Conservation (phyloP, 2,329 filamentous ascomycete genomes). For the Pseudocercospora crystallina region DNA sequence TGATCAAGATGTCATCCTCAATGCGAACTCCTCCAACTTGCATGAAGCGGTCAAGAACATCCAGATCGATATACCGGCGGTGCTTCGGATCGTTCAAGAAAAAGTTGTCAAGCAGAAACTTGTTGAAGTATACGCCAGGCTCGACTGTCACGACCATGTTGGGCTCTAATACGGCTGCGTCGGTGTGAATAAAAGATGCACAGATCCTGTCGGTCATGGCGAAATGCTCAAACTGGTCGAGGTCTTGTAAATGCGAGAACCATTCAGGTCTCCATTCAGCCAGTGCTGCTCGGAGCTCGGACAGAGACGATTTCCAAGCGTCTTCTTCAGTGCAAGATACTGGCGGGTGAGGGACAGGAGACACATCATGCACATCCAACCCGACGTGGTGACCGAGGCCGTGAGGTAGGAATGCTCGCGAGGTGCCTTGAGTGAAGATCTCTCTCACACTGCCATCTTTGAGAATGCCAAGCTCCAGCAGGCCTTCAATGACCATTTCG, state of each 20-base stretch:
- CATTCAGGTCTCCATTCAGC: slow-evolving; percentile 58
- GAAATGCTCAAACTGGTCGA: slow-evolving; percentile 1
- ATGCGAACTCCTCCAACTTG: slow-evolving; percentile 84
- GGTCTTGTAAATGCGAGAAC: slow-evolving; percentile 71
- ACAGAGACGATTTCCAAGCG: not conserved
- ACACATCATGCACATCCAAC: slow-evolving; percentile 50
- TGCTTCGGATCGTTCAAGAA: slow-evolving; percentile 62
- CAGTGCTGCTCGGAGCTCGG: not conserved
- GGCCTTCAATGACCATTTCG: slow-evolving; percentile 74
- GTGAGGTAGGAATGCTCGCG: slow-evolving; percentile 50
- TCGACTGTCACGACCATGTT: slow-evolving; percentile 90
- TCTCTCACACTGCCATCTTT: slow-evolving; percentile 54
- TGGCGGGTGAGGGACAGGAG: slow-evolving; percentile 33
- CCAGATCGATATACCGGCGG: slow-evolving; percentile 63
- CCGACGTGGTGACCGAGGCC: slow-evolving; percentile 53
- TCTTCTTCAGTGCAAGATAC: not conserved
- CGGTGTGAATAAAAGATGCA: slow-evolving; percentile 5
- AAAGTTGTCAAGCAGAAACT: slow-evolving; percentile 65
- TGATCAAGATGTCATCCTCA: slow-evolving; percentile 83
- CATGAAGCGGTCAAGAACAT: slow-evolving; percentile 68
- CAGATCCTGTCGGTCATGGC: not conserved
- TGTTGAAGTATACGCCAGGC: slow-evolving; percentile 80
- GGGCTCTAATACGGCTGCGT: slow-evolving; percentile 42
- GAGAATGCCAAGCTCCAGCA: slow-evolving; percentile 73
- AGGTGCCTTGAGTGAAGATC: slow-evolving; percentile 44